Conservation (phyloP, 495 filamentous ascomycete genomes). For the Rostrohypoxylon terebratum region DNA sequence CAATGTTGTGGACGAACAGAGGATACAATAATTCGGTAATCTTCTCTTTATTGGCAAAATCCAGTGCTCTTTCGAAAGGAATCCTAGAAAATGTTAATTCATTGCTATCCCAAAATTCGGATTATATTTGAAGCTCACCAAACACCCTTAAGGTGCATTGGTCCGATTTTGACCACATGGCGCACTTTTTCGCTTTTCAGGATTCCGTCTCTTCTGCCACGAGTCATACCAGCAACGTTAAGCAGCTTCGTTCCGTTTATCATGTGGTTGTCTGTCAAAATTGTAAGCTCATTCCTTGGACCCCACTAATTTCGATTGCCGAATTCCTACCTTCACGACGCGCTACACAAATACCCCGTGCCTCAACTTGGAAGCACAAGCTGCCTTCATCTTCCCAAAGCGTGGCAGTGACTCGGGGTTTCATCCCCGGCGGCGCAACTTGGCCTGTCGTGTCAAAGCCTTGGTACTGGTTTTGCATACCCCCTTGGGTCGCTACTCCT, state of each 20-base stretch:
- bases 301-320: not conserved
- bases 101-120: not conserved
- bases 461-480: constrained; percentile 67
- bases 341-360: constrained; percentile 94
- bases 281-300: constrained; percentile 35
- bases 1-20: constrained; percentile 97
- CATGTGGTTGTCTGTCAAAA: constrained; percentile 91
- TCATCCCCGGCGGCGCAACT: constrained; percentile 93
- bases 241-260: constrained; percentile 98
- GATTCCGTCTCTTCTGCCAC: constrained; percentile 94
- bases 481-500: constrained; percentile 62
- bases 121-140: constrained; percentile 73
- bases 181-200: constrained; percentile 97
- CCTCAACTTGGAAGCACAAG: constrained; percentile 97
- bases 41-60: constrained; percentile 99
- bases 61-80: constrained; percentile 93
- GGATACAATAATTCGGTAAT: constrained; percentile 97
- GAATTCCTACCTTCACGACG: constrained; percentile 84
- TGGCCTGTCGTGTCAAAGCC: constrained; percentile 92
- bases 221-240: constrained; percentile 98
- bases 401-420: constrained; percentile 96
- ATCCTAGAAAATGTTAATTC: constrained; percentile 71
- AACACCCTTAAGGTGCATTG: constrained; percentile 98
- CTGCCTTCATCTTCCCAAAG: constrained; percentile 99
- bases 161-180: constrained; percentile 98